Evolutionary conservation across 148 eudicot genomes (phyloP).

Genomic region (Selenicereus undatus): DNA sequence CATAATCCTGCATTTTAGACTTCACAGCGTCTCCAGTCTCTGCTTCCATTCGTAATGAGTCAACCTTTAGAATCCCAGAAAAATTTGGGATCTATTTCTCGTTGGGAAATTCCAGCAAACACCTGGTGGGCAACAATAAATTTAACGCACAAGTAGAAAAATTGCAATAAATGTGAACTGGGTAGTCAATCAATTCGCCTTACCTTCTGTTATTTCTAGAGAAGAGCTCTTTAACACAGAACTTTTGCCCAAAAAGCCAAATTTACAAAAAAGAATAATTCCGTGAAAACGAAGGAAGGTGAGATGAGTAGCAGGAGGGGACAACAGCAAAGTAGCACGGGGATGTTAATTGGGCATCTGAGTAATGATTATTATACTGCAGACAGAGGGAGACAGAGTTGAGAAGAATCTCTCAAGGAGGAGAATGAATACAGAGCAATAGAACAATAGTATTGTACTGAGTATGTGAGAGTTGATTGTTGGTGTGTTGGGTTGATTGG

Average conservation of each 20-base stretch:
- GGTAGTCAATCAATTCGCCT: neutral
- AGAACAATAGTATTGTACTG: too few relatives aligned
- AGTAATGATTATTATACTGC: neutral
- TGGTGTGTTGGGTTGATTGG: neutral
- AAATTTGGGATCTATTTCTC: constrained; percentile 18
- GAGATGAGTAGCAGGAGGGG: neutral
- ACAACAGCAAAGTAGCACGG: neutral
- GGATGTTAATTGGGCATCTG: constrained; percentile 7
- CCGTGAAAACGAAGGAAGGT: neutral
- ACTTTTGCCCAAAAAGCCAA: constrained; percentile 2
- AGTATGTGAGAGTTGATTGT: neutral
- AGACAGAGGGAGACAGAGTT: neutral
- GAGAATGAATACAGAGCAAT: neutral
- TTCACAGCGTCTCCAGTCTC: constrained; percentile 38
- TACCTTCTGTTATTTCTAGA: constrained; percentile 2
- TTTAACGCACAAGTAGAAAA: neutral
- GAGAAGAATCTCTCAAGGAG: neutral
- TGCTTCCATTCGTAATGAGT: constrained; percentile 44
- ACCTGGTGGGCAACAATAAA: neutral
- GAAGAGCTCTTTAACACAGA: neutral
- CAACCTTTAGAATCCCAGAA: constrained; percentile 16
- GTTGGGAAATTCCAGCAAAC: neutral
- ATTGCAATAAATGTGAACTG: constrained; percentile 6
- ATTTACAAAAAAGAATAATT: neutral
- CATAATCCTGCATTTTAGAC: constrained; percentile 78